phyloP scores from a whole-genome alignment of 345 rosid genomes.

The Passiflora organensis region DNA sequence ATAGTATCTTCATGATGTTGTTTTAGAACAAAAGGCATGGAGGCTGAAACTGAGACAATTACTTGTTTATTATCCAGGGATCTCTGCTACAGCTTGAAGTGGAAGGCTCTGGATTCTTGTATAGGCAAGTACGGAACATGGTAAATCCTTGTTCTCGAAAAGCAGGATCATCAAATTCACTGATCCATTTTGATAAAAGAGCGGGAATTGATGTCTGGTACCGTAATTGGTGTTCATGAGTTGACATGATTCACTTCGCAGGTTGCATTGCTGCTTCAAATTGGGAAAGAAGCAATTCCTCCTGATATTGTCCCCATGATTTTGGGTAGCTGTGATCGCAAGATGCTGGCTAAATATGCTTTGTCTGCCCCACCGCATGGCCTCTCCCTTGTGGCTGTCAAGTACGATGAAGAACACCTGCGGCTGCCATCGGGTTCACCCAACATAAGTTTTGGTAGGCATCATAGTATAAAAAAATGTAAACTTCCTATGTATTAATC shows the following conservation, averaged over 20 bases:
- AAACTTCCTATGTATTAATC: conserved; percentile 54
- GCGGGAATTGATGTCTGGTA: too few relatives aligned
- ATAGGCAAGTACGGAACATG: conserved; percentile 93
- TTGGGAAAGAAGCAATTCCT: conserved; percentile 80
- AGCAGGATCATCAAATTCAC: background rate
- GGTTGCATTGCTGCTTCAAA: conserved; percentile 82
- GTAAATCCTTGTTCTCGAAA: conserved; percentile 27
- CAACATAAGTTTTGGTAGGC: conserved; percentile 66
- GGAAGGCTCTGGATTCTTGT: conserved; percentile 87
- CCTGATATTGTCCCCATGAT: conserved; percentile 59
- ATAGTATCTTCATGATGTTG: too few relatives aligned
- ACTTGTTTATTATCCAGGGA: too few relatives aligned
- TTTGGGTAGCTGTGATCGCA: conserved; percentile 59
- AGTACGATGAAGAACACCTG: conserved; percentile 60
- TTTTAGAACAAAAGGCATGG: too few relatives aligned
- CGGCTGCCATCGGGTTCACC: conserved; percentile 58
- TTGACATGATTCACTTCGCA: conserved; percentile 30
- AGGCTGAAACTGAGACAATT: too few relatives aligned
- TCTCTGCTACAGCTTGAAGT: conserved; percentile 76
- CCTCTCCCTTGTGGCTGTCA: conserved; percentile 61
- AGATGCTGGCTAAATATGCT: conserved; percentile 67
- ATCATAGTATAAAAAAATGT: conserved; percentile 51
- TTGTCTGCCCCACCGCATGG: conserved; percentile 74
- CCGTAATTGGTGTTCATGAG: too few relatives aligned
- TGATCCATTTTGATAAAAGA: too few relatives aligned